A percentile compares a stretch with the other conserved stretches of the same genome.
Evolutionary conservation across 805 yeast species (phyloP).

Genomic region (Teunomyces kruisii): DNA sequence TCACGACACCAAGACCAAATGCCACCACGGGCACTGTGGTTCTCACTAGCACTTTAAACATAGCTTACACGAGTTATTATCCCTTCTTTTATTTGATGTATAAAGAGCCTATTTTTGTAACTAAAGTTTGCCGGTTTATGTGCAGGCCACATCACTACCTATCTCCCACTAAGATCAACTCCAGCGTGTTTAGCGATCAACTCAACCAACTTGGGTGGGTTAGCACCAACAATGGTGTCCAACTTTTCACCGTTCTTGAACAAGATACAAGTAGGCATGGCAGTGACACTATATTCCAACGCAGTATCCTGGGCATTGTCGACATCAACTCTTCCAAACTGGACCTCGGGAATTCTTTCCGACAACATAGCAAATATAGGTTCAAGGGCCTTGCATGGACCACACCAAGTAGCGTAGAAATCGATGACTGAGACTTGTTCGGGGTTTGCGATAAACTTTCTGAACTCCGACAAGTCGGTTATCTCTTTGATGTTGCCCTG

Average conservation of each 20-base stretch:
- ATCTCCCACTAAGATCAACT: constrained; percentile 3
- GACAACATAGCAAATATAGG: constrained; percentile 51
- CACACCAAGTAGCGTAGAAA: constrained; percentile 76
- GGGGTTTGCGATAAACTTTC: constrained; percentile 13
- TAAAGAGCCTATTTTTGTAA: no score
- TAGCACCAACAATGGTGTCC: constrained; percentile 66
- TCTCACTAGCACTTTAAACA: constrained; percentile 30
- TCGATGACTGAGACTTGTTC: constrained; percentile 55
- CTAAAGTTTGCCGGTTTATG: neutral
- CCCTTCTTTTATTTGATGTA: no score
- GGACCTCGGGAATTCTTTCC: constrained; percentile 47
- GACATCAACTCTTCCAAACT: constrained; percentile 70
- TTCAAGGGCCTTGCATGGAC: constrained; percentile 73
- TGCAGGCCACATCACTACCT: neutral
- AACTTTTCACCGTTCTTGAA: constrained; percentile 60
- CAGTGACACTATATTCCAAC: constrained; percentile 56
- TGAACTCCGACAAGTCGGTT: constrained; percentile 25
- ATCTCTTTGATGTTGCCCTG: constrained; percentile 28
- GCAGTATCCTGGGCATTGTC: constrained; percentile 64
- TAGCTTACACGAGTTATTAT: constrained; percentile 4
- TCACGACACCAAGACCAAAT: constrained; percentile 27
- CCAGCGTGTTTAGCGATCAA: constrained; percentile 26
- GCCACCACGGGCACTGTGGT: constrained; percentile 29
- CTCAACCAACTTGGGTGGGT: constrained; percentile 38
- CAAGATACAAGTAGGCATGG: constrained; percentile 75